Conservation (phyloP, 2,329 filamentous ascomycete genomes). For the Aspergillus transmontanensis region DNA sequence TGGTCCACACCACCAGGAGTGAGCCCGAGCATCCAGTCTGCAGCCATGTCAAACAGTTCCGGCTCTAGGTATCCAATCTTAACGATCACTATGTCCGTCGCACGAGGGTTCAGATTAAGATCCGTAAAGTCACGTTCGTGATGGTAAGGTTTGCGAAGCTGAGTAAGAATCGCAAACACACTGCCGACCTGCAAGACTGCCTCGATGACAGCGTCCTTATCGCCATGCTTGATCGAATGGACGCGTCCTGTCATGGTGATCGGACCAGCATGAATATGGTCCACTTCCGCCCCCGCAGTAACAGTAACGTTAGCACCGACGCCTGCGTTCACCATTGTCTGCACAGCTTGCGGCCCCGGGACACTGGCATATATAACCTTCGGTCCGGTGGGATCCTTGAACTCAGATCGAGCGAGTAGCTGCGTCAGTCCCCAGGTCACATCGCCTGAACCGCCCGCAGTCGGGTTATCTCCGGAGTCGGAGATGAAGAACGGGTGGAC, state of each 20-base stretch:
- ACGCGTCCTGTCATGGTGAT: conserved; percentile 55
- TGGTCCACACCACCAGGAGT: conserved; percentile 60
- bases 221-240: conserved; percentile 55
- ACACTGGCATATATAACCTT: conserved; percentile 58
- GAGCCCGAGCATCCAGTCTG: conserved; percentile 57
- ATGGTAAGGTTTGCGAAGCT: conserved; percentile 58
- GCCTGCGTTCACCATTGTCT: conserved; percentile 47
- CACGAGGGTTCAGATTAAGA: conserved; percentile 49
- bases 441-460: conserved; percentile 57
- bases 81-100: conserved; percentile 55
- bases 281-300: conserved; percentile 54
- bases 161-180: conserved; percentile 56
- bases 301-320: conserved; percentile 53
- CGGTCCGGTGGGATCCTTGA: conserved; percentile 40
- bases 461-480: conserved; percentile 60
- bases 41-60: conserved; percentile 57
- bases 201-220: conserved; percentile 51
- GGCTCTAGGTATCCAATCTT: conserved; percentile 61
- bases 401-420: conserved; percentile 50
- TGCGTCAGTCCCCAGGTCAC: conserved; percentile 55
- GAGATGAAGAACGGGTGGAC: conserved; percentile 56
- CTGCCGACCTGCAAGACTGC: conserved; percentile 55
- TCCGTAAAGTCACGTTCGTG: conserved; percentile 56
- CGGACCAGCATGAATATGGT: conserved; percentile 52
- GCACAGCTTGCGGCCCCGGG: conserved; percentile 50